These are phyloP conservation scores for Ascochyta fabae DNA, from an alignment of 2,329 filamentous ascomycete species.

Conservation along the genomic window DNA sequence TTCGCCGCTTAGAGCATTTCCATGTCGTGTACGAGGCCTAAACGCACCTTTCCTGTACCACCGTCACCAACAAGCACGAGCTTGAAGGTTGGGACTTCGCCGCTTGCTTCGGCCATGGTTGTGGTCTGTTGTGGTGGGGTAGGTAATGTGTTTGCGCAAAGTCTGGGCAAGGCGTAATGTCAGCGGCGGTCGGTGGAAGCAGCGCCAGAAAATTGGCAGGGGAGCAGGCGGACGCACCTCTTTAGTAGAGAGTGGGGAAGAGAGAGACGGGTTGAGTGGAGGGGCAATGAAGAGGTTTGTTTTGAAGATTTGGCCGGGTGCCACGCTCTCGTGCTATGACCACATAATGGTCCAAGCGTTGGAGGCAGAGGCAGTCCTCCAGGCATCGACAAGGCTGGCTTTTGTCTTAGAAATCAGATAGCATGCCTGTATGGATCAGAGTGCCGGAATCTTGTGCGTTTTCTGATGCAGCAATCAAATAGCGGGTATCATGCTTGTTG, in stretches of 20 bases:
- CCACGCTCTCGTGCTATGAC: no score
- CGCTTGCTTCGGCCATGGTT: slow-evolving; percentile 63
- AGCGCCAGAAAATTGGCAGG: slow-evolving; percentile 18
- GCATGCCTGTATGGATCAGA: not conserved
- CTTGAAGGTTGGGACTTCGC: slow-evolving; percentile 90
- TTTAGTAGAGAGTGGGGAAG: slow-evolving; percentile 38
- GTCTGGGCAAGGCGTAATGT: slow-evolving; percentile 25
- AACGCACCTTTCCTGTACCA: slow-evolving; percentile 97
- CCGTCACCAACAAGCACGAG: slow-evolving; percentile 99
- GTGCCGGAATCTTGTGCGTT: not conserved
- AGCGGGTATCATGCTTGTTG: slow-evolving; percentile 46
- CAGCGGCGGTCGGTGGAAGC: slow-evolving; percentile 26
- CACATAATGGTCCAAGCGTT: no score
- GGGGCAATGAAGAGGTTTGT: slow-evolving; percentile 24
- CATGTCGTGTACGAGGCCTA: not conserved
- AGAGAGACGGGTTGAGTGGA: slow-evolving; percentile 38
- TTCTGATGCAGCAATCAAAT: slow-evolving; percentile 26
- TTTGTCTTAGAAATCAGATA: slow-evolving; percentile 25
- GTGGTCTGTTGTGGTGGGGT: slow-evolving; percentile 43
- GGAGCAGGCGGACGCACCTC: slow-evolving; percentile 35
- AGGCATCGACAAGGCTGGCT: slow-evolving; percentile 30
- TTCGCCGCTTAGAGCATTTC: not conserved
- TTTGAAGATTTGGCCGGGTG: slow-evolving; percentile 18
- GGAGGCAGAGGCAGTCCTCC: slow-evolving; percentile 27
- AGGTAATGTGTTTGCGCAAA: slow-evolving; percentile 37